These are phyloP conservation scores for Calonectria leucothoes DNA, from an alignment of 2,329 filamentous ascomycete species.

Conservation along the genomic window DNA sequence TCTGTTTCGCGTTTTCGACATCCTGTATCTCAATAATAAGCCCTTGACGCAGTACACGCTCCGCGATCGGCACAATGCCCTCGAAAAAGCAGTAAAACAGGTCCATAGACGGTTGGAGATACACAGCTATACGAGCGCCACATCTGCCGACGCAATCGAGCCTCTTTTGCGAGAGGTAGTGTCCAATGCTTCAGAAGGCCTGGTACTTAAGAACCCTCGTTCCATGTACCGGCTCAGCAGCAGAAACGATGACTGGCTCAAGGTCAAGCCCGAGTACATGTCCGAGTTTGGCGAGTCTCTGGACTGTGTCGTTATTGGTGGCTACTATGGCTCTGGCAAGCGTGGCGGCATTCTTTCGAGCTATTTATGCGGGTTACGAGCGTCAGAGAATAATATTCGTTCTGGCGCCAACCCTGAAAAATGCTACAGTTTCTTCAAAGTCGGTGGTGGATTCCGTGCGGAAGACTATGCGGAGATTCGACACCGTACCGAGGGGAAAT, in stretches of 20 bases:
- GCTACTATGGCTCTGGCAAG: constrained; percentile 89
- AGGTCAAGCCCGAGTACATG: constrained; percentile 99
- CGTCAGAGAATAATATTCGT: constrained; percentile 74
- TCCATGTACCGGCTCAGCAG: constrained; percentile 89
- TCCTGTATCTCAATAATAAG: constrained; percentile 86
- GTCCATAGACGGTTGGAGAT: constrained; percentile 85
- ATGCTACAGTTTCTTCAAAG: constrained; percentile 96
- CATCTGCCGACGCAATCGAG: constrained; percentile 79
- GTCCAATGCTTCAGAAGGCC: constrained; percentile 86
- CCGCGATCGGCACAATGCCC: constrained; percentile 80
- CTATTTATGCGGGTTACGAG: constrained; percentile 89
- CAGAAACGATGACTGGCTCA: constrained; percentile 96
- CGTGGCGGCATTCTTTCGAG: constrained; percentile 86
- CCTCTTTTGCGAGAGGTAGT: constrained; percentile 84
- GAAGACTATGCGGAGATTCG: constrained; percentile 87
- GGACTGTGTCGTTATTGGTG: constrained; percentile 89
- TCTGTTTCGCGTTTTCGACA: constrained; percentile 89
- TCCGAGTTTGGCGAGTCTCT: constrained; percentile 93
- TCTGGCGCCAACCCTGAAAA: constrained; percentile 74
- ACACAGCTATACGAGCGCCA: constrained; percentile 77
- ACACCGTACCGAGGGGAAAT: constrained; percentile 90
- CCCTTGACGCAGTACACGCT: constrained; percentile 86
- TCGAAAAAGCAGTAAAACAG: constrained; percentile 76
- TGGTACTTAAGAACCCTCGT: constrained; percentile 93
- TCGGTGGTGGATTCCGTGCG: constrained; percentile 90